phyloP scores from a whole-genome alignment of 148 eudicot species.

The Spergularia marina region DNA sequence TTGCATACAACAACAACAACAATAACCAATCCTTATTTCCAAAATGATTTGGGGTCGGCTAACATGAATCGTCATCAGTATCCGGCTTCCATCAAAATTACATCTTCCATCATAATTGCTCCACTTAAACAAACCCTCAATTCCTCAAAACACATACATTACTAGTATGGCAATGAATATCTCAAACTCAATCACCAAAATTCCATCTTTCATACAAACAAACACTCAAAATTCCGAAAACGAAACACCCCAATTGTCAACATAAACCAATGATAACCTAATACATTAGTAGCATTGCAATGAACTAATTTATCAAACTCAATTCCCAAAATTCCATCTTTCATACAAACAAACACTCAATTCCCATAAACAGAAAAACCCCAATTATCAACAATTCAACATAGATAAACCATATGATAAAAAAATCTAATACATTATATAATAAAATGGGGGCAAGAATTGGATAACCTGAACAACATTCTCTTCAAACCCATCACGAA shows the following conservation, averaged over 20 bases:
- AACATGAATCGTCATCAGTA: no score
- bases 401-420: not conserved
- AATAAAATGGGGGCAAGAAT: not conserved
- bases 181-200: no score
- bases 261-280: not conserved
- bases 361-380: not conserved
- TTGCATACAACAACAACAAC: no score
- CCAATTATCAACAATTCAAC: not conserved
- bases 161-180: no score
- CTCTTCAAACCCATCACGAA: slow-evolving; percentile 86
- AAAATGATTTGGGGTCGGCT: no score
- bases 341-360: not conserved
- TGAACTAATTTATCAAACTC: no score
- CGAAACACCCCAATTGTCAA: not conserved
- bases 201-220: not conserved
- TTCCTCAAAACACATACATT: no score
- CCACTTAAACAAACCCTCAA: no score
- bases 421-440: not conserved
- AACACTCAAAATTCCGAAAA: not conserved
- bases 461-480: slow-evolving; percentile 44
- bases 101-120: no score
- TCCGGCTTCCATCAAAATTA: no score
- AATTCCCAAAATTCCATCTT: not conserved
- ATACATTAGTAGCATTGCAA: not conserved
- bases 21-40: no score